phyloP scores from a whole-genome alignment of 352 stramenopile species.

The Phytophthora kernoviae region DNA sequence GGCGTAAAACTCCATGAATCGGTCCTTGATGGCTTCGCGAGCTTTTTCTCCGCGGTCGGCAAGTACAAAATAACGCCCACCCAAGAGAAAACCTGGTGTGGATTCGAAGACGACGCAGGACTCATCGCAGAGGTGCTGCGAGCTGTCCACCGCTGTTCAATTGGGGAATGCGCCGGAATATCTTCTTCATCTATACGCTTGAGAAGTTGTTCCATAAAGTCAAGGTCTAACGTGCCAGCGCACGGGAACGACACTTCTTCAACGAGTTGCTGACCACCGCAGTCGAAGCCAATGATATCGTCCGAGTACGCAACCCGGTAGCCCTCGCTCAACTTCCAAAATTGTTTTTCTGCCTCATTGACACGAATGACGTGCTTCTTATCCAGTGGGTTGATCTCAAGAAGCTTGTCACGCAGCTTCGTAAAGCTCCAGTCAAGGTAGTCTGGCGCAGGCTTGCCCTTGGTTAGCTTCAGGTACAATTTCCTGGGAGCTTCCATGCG shows the following conservation, averaged over 20 bases:
- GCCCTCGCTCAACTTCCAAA: slow-evolving; percentile 95
- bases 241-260: slow-evolving; percentile 96
- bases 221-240: slow-evolving; percentile 81
- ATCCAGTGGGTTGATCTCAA: slow-evolving; percentile 89
- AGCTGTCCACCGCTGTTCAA: slow-evolving; percentile 98
- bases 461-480: slow-evolving; percentile 77
- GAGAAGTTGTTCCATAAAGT: slow-evolving; percentile 94
- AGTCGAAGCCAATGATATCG: slow-evolving; percentile 99
- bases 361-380: slow-evolving; percentile 93
- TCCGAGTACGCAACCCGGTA: slow-evolving; percentile 92
- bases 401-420: slow-evolving; percentile 83
- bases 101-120: slow-evolving; percentile 84
- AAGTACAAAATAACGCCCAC: slow-evolving; percentile 99
- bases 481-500: slow-evolving; percentile 78
- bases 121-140: slow-evolving; percentile 92
- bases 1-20: slow-evolving; percentile 94
- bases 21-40: slow-evolving; percentile 83
- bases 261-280: slow-evolving; percentile 98
- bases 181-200: slow-evolving; percentile 91
- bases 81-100: slow-evolving; percentile 91
- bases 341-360: slow-evolving; percentile 95
- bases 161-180: slow-evolving; percentile 95
- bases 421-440: slow-evolving; percentile 85
- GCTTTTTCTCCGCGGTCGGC: slow-evolving; percentile 62
- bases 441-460: slow-evolving; percentile 58